Evolutionary conservation across 441 rosid genomes (phyloP).

Genomic region (Gossypium trilobum): DNA sequence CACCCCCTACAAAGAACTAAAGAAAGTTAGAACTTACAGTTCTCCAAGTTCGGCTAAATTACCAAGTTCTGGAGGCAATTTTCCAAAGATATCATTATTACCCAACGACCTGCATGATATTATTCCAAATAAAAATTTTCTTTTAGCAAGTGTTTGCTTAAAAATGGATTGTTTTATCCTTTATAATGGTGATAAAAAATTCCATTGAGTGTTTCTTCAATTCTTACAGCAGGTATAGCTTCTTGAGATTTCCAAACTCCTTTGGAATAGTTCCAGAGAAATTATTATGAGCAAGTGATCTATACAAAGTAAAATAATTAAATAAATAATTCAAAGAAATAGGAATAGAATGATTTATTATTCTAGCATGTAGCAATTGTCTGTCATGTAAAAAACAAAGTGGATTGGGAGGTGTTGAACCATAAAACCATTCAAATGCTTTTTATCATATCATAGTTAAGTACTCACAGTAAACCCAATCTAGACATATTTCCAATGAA

Average conservation of each 20-base stretch:
- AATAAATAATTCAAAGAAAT: not conserved
- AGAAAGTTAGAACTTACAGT: not conserved
- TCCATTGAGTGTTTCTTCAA: not conserved
- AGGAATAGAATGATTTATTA: too few relatives aligned
- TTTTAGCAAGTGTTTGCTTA: not conserved
- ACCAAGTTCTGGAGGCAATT: conserved; percentile 11
- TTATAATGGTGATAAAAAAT: not conserved
- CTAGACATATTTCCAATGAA: conserved; percentile 11
- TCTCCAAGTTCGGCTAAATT: not conserved
- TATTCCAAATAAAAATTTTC: not conserved
- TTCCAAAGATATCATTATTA: conserved; percentile 7
- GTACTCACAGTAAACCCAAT: conserved; percentile 1
- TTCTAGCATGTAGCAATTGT: too few relatives aligned
- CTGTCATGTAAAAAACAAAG: too few relatives aligned
- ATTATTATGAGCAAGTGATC: conserved; percentile 28
- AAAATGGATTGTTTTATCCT: not conserved
- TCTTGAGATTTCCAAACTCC: conserved; percentile 29
- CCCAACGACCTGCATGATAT: conserved; percentile 1
- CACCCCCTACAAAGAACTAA: not conserved
- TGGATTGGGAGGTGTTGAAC: too few relatives aligned
- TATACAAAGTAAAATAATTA: not conserved
- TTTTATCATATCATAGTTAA: not conserved
- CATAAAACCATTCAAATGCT: not conserved
- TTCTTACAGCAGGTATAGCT: not conserved
- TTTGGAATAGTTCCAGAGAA: conserved; percentile 38